Conservation (phyloP, 1,284 basidiomycete genomes). For the Irpex sp. region DNA sequence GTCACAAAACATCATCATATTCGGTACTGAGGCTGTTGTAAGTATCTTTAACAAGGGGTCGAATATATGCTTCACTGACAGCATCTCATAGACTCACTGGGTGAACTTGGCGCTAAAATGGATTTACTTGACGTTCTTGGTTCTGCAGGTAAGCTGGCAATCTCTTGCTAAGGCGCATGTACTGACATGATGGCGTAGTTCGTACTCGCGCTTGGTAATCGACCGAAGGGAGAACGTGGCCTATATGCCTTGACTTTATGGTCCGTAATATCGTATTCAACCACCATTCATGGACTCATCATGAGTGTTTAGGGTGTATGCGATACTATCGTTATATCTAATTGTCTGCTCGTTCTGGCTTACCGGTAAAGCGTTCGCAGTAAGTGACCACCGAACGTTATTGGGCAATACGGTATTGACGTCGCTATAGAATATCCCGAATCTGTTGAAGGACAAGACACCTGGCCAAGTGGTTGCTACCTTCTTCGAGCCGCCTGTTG, state of each 20-base stretch:
- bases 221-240: conserved; percentile 90
- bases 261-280: conserved; percentile 33
- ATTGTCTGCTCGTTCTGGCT: conserved; percentile 84
- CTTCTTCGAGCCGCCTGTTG: conserved; percentile 76
- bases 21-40: conserved; percentile 65
- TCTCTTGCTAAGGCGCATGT: not conserved
- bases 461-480: conserved; percentile 39
- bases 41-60: conserved; percentile 25
- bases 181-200: conserved; percentile 46
- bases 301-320: conserved; percentile 62
- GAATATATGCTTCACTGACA: not conserved
- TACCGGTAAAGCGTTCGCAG: conserved; percentile 75
- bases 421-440: conserved; percentile 50
- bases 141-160: conserved; percentile 47
- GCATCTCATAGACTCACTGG: conserved; percentile 82
- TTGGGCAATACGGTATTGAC: not conserved
- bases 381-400: conserved; percentile 30
- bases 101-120: conserved; percentile 82
- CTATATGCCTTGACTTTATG: conserved; percentile 83
- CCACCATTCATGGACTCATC: not conserved
- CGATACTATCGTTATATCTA: conserved; percentile 75
- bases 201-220: conserved; percentile 91
- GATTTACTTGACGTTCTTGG: conserved; percentile 86
- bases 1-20: conserved; percentile 57
- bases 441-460: conserved; percentile 45